A percentile compares a stretch with the other conserved stretches of the same genome.
Evolutionary conservation across 2,329 filamentous ascomycete genomes (phyloP).

Genomic region (Curvularia lunata): DNA sequence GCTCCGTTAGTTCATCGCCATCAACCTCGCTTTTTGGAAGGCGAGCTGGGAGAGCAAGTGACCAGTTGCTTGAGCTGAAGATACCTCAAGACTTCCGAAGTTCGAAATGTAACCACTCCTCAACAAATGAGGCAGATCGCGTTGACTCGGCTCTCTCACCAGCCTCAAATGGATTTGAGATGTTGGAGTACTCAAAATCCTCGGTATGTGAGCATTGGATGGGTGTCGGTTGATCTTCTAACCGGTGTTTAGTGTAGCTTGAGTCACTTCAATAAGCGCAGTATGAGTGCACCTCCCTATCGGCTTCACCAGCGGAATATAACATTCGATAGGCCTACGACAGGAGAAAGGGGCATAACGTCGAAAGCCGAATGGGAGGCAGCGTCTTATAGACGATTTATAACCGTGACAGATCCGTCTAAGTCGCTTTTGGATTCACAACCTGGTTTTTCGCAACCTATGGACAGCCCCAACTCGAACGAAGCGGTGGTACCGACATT

Average conservation of each 20-base stretch:
- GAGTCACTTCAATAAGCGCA: conserved; percentile 29
- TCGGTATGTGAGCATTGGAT: conserved; percentile 32
- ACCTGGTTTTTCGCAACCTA: conserved; percentile 24
- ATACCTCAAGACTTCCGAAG: conserved; percentile 27
- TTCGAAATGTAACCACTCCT: conserved; percentile 16
- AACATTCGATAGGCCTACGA: conserved; percentile 12
- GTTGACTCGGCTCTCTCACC: conserved; percentile 33
- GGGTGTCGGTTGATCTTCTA: conserved; percentile 11
- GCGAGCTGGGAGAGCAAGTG: conserved; percentile 9
- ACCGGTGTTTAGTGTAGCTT: conserved; percentile 30
- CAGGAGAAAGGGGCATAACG: background rate
- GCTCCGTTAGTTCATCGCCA: background rate
- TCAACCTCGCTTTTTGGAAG: conserved; percentile 14
- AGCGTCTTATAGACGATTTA: conserved; percentile 18
- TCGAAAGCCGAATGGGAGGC: background rate
- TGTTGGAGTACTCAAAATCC: conserved; percentile 32
- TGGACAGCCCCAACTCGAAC: background rate
- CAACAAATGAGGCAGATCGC: conserved; percentile 25
- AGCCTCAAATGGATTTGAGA: conserved; percentile 25
- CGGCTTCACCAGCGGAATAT: too few relatives aligned
- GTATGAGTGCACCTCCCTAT: conserved; percentile 27
- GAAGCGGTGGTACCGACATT: background rate
- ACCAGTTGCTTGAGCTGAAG: conserved; percentile 16
- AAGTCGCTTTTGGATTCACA: conserved; percentile 35
- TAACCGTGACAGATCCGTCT: conserved; percentile 25